These are phyloP conservation scores for Pythium vanterpoolii DNA, from an alignment of 352 stramenopile genomes.

Conservation along the genomic window DNA sequence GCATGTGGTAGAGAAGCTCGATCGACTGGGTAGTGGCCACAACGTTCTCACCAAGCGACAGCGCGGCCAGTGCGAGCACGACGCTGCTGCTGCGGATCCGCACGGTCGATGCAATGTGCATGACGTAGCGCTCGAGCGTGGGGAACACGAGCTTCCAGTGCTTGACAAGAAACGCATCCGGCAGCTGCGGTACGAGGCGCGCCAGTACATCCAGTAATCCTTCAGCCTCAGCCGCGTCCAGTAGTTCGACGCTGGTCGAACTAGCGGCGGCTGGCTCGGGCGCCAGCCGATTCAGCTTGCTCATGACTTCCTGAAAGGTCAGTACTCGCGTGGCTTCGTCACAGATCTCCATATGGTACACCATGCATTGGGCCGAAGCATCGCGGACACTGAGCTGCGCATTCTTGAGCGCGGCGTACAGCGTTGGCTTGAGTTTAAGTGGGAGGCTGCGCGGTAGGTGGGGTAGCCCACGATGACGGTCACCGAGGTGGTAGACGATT, in stretches of 20 bases:
- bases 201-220: slow-evolving; percentile 63
- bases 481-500: slow-evolving; percentile 30
- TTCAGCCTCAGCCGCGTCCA: slow-evolving; percentile 58
- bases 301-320: slow-evolving; percentile 73
- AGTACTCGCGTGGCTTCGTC: slow-evolving; percentile 47
- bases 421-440: slow-evolving; percentile 40
- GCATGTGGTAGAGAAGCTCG: slow-evolving; percentile 46
- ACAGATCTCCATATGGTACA: slow-evolving; percentile 41
- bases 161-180: slow-evolving; percentile 49
- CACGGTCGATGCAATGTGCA: slow-evolving; percentile 69
- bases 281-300: slow-evolving; percentile 69
- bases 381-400: slow-evolving; percentile 59
- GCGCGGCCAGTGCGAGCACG: slow-evolving; percentile 39
- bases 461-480: slow-evolving; percentile 4
- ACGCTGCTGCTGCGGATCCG: slow-evolving; percentile 52
- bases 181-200: slow-evolving; percentile 37
- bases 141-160: slow-evolving; percentile 74
- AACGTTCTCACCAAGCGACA: slow-evolving; percentile 12
- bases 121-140: slow-evolving; percentile 66
- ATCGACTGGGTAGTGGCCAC: slow-evolving; percentile 16
- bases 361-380: slow-evolving; percentile 43
- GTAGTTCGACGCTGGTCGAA: slow-evolving; percentile 20
- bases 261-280: background rate
- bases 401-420: slow-evolving; percentile 58
- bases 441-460: slow-evolving; percentile 11